A percentile compares a stretch with the other conserved stretches of the same genome.
phyloP scores from a whole-genome alignment of 2,329 filamentous ascomycete genomes.

The Lecanicillium sp. region DNA sequence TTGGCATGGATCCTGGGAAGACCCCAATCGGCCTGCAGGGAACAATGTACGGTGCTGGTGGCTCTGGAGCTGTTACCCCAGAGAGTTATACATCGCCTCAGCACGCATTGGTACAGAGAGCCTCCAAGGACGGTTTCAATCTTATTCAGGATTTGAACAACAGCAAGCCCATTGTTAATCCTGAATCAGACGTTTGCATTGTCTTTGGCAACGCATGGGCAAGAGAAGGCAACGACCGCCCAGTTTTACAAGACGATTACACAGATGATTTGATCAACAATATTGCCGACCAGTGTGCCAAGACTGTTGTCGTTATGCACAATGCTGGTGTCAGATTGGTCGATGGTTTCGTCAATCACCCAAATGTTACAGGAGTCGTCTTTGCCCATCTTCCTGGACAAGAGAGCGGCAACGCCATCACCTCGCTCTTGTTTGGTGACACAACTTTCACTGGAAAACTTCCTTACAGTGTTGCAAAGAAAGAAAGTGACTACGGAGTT shows the following conservation, averaged over 20 bases:
- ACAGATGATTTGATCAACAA: constrained; percentile 48
- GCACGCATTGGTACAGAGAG: constrained; percentile 43
- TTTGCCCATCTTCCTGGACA: constrained; percentile 58
- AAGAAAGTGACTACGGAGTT: constrained; percentile 45
- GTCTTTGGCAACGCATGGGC: constrained; percentile 61
- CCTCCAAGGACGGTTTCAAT: constrained; percentile 45
- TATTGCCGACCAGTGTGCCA: constrained; percentile 50
- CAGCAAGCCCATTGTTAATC: constrained; percentile 37
- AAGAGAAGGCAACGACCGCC: constrained; percentile 61
- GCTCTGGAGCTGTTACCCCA: constrained; percentile 38
- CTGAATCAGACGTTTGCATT: constrained; percentile 54
- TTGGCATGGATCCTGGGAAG: constrained; percentile 20
- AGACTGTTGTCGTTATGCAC: constrained; percentile 57
- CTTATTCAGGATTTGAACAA: constrained; percentile 52
- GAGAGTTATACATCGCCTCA: constrained; percentile 43
- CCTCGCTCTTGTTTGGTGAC: constrained; percentile 48
- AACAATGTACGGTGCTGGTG: constrained; percentile 31
- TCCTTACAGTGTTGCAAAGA: constrained; percentile 52
- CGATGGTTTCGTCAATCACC: constrained; percentile 52
- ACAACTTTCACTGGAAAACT: constrained; percentile 48
- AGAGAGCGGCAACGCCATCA: constrained; percentile 48
- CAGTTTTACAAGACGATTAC: constrained; percentile 56
- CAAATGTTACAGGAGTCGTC: constrained; percentile 55
- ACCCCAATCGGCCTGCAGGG: constrained; percentile 37
- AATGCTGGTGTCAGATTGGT: constrained; percentile 54